Evolutionary conservation across 345 rosid genomes (phyloP).

Genomic region (Nasturtium officinale): DNA sequence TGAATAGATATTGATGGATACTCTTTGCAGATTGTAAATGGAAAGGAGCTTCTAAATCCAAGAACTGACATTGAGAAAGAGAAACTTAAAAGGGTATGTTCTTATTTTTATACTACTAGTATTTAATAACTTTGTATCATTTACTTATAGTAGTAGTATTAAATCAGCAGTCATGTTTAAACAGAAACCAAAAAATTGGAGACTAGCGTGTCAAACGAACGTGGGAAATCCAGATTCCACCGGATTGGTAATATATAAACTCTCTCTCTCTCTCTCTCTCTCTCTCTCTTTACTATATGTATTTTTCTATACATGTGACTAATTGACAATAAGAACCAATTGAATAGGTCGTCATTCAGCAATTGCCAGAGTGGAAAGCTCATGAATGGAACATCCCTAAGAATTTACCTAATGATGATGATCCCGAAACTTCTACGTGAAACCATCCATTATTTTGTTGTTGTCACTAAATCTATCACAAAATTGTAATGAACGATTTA

Average conservation of each 20-base stretch:
- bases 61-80: conserved; percentile 81
- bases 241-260: conserved; percentile 58
- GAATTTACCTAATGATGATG: conserved; percentile 33
- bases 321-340: background rate
- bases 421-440: conserved; percentile 38
- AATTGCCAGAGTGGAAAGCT: conserved; percentile 92
- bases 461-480: conserved; percentile 21
- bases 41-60: conserved; percentile 78
- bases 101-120: background rate
- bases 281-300: background rate
- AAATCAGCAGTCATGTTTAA: conserved; percentile 5
- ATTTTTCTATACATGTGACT: conserved; percentile 8
- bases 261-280: background rate
- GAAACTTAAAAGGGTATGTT: conserved; percentile 53
- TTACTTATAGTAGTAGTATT: background rate
- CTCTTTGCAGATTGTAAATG: conserved; percentile 61
- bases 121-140: background rate
- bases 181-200: conserved; percentile 85
- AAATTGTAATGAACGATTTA: conserved; percentile 2
- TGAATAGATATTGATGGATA: background rate
- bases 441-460: conserved; percentile 17
- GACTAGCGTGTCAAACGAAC: conserved; percentile 89
- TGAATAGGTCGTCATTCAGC: conserved; percentile 76
- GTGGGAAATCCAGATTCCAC: conserved; percentile 78
- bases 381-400: conserved; percentile 79